Evolutionary conservation across 352 stramenopile species (phyloP).

Genomic region (Thalassiosira exigua): DNA sequence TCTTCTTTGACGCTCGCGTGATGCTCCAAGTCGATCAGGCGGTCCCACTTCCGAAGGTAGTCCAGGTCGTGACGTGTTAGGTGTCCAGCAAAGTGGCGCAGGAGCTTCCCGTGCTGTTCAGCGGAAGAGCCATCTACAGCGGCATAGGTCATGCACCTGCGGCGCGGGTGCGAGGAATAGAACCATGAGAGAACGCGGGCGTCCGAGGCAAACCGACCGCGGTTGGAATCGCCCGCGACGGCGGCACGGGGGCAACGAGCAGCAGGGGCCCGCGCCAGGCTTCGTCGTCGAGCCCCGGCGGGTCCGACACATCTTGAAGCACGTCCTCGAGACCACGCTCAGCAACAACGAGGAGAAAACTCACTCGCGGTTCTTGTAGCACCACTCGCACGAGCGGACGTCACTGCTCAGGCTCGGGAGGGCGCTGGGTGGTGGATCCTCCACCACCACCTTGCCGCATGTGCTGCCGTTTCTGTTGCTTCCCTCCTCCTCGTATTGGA

Average conservation of each 20-base stretch:
- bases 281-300: not conserved
- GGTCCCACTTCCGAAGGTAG: slow-evolving; percentile 84
- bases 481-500: slow-evolving; percentile 61
- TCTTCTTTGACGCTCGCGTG: slow-evolving; percentile 46
- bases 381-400: slow-evolving; percentile 65
- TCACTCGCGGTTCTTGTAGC: slow-evolving; percentile 70
- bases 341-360: no score
- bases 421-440: slow-evolving; percentile 36
- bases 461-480: slow-evolving; percentile 16
- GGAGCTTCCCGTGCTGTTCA: slow-evolving; percentile 53
- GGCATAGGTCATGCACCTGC: no score
- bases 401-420: slow-evolving; percentile 66
- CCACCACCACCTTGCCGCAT: slow-evolving; percentile 9
- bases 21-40: slow-evolving; percentile 82
- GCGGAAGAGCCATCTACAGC: no score
- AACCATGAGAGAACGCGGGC: no score
- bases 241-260: no score
- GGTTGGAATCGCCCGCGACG: no score
- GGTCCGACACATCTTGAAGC: slow-evolving; percentile 5
- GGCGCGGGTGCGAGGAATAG: no score
- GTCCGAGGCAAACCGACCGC: no score
- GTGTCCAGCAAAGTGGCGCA: slow-evolving; percentile 72
- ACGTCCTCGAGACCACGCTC: no score
- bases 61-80: slow-evolving; percentile 65
- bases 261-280: no score